Evolutionary conservation across 148 eudicot species (phyloP).

Genomic region (Agrostemma githago): DNA sequence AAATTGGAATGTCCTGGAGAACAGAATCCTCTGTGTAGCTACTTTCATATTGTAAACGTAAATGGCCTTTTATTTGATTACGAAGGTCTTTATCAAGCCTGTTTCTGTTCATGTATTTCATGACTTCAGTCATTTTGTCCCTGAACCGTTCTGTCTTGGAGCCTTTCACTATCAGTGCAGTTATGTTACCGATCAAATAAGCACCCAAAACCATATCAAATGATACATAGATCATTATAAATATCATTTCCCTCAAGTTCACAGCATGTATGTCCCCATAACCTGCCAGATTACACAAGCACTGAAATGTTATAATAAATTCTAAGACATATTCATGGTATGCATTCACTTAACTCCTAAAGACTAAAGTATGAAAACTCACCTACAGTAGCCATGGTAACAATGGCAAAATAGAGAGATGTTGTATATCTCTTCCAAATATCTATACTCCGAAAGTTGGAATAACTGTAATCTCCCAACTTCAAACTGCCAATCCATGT

Average conservation of each 20-base stretch:
- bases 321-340: not conserved
- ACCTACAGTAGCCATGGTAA: constrained; percentile 98
- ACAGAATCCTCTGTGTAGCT: constrained; percentile 61
- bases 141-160: constrained; percentile 63
- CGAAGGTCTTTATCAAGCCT: constrained; percentile 58
- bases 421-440: constrained; percentile 69
- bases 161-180: constrained; percentile 71
- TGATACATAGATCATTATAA: constrained; percentile 66
- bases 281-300: constrained; percentile 35
- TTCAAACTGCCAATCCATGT: constrained; percentile 97
- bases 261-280: constrained; percentile 82
- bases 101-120: constrained; percentile 63
- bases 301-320: not conserved
- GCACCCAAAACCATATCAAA: constrained; percentile 78
- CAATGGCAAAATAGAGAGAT: constrained; percentile 83
- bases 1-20: constrained; percentile 61
- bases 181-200: constrained; percentile 70
- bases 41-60: constrained; percentile 64
- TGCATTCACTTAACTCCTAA: not conserved
- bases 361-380: constrained; percentile 21
- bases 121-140: constrained; percentile 64
- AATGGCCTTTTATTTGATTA: constrained; percentile 61
- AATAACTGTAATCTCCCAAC: constrained; percentile 75
- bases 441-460: constrained; percentile 75
- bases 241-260: constrained; percentile 72